Conservation (phyloP, 768 basidiomycete genomes). For the Lentinula sp. region DNA sequence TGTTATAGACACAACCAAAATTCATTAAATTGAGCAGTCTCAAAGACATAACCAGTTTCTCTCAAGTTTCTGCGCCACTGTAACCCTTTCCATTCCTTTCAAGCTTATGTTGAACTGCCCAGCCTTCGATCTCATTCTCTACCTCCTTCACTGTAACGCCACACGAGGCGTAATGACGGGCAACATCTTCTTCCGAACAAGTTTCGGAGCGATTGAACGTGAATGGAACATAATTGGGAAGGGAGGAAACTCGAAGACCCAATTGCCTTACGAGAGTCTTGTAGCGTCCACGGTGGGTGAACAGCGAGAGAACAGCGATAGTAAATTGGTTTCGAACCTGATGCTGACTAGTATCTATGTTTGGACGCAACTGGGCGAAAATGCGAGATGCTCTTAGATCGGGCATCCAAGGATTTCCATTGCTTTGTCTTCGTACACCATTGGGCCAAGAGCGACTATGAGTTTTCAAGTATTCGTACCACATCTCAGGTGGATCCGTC, state of each 20-base stretch:
- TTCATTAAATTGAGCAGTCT: too few species aligned
- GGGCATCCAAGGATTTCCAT: background rate
- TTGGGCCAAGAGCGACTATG: constrained; percentile 17
- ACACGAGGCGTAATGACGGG: constrained; percentile 3
- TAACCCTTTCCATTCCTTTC: background rate
- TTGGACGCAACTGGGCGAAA: background rate
- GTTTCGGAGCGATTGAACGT: background rate
- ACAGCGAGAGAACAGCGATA: background rate
- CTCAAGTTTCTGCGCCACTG: too few species aligned
- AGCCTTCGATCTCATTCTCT: background rate
- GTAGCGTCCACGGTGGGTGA: background rate
- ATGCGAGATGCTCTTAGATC: constrained; percentile 1
- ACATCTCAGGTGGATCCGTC: background rate
- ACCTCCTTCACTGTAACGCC: constrained; percentile 1
- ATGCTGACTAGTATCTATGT: background rate
- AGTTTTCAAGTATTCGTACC: background rate
- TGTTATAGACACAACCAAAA: too few species aligned
- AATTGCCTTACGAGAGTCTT: background rate
- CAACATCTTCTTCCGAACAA: background rate
- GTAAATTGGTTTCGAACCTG: background rate
- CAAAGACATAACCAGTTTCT: too few species aligned
- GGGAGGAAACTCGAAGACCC: background rate
- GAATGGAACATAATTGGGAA: background rate
- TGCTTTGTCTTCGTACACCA: background rate
- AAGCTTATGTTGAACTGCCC: background rate